Conservation (phyloP, 2,329 filamentous ascomycete species). For the Cercospora nicotianae region DNA sequence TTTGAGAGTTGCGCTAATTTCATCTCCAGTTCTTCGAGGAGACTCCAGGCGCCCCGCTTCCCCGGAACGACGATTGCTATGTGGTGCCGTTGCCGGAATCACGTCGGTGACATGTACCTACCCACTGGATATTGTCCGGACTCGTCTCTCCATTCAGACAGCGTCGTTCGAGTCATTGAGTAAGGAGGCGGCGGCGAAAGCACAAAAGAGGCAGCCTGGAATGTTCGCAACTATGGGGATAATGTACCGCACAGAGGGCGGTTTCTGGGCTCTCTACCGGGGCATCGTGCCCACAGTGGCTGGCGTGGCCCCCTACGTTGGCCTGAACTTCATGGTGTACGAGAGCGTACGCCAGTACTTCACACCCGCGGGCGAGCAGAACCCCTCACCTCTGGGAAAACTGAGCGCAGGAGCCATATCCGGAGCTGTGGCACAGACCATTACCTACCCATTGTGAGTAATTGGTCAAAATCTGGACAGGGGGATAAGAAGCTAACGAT, state of each 20-base stretch:
- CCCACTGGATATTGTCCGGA: slow-evolving; percentile 95
- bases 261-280: slow-evolving; percentile 80
- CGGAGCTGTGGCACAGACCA: slow-evolving; percentile 95
- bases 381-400: slow-evolving; percentile 77
- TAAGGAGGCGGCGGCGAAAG: slow-evolving; percentile 42
- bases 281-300: slow-evolving; percentile 92
- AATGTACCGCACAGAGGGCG: slow-evolving; percentile 93
- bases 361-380: slow-evolving; percentile 82
- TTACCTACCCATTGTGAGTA: slow-evolving; percentile 94
- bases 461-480: neutral
- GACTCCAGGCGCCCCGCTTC: slow-evolving; percentile 70
- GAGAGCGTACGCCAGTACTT: slow-evolving; percentile 81
- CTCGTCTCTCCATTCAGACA: slow-evolving; percentile 90
- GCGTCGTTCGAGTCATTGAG: slow-evolving; percentile 85
- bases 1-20: neutral
- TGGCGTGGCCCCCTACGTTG: slow-evolving; percentile 94
- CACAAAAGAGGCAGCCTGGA: slow-evolving; percentile 67
- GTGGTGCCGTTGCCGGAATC: slow-evolving; percentile 87
- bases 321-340: slow-evolving; percentile 98
- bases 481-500: slow-evolving; percentile 1
- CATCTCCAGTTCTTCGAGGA: slow-evolving; percentile 68
- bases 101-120: slow-evolving; percentile 96
- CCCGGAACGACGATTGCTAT: slow-evolving; percentile 76
- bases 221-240: slow-evolving; percentile 81
- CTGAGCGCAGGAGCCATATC: slow-evolving; percentile 87